These are phyloP conservation scores for Xylaria sp. DNA, from an alignment of 2,329 filamentous ascomycete species.

Conservation along the genomic window DNA sequence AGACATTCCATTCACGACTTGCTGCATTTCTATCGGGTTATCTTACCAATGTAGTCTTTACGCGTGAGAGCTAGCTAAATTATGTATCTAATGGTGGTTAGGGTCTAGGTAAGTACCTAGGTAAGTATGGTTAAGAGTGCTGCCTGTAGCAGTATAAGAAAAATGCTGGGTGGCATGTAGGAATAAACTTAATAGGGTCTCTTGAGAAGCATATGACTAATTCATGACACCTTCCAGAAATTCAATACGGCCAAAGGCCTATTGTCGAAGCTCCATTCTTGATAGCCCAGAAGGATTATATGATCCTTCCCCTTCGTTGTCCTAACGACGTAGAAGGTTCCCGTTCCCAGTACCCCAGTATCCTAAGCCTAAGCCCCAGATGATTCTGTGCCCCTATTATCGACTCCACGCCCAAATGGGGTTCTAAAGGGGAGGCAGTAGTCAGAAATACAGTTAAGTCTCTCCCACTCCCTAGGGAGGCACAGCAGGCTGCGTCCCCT, in stretches of 20 bases:
- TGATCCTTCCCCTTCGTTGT: background rate
- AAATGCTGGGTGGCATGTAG: no score
- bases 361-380: no score
- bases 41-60: no score
- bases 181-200: no score
- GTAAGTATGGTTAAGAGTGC: no score
- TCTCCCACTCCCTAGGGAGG: no score
- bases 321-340: background rate
- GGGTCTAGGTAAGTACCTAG: no score
- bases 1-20: slow-evolving; percentile 4
- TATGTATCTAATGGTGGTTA: no score
- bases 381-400: background rate
- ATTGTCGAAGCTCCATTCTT: background rate
- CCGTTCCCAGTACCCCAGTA: background rate
- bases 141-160: no score
- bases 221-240: no score
- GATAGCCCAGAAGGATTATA: background rate
- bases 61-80: no score
- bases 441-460: background rate
- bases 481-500: background rate
- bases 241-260: background rate
- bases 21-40: background rate
- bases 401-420: background rate
- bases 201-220: no score
- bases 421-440: background rate